Base-by-base conservation (phyloP, 2,329 filamentous ascomycete genomes). In the Colletotrichum sp. region DNA sequence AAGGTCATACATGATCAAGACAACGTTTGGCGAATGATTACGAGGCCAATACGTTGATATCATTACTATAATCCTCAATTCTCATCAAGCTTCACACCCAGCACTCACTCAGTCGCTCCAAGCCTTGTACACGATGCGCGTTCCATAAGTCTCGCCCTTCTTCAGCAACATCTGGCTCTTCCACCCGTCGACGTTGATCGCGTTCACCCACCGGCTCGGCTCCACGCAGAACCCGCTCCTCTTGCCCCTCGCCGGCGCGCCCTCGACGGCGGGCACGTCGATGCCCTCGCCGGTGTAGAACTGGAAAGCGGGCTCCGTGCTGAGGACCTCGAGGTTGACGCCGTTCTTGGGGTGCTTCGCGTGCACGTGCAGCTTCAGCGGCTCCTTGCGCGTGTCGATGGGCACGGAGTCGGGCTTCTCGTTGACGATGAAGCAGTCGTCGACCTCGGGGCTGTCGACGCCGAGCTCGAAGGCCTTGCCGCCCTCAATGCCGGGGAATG, bases 291-390 rank as follows among this genome's bases (percentile, higher is more conserved):
- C 97, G 0, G 96, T 98, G 86, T 99, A 99, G 87, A 98, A 98
- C 85, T 99, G 96, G 89, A 98, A 99, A 0, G 95, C 95, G 0
- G 97, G 97, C 88, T 99, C 96, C 0, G 96, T 99, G 87, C 95
- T 97, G 81, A 92, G 88, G 7, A 98, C 94, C 85, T 98, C 95
- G 66, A 99, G 92, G 83, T 98, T 94, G 79, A 98, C 89, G 78
- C 92, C 92, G 32, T 93, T 94, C 66, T 88, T 88, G 7, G 95
- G 92, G 84, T 98, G 95, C 84, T 90, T 91, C 75, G 97, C 94
- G 28, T 91, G 88, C 62, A 95, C 91, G 62, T 96, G 91, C 75
- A 90, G 92, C 73, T 88, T 89, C 52, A 98, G 88, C 1, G 94
- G 91, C 72, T 86, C 79, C 60, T 80, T 78, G 78, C 94, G 92